phyloP scores from a whole-genome alignment of 2,329 filamentous ascomycete species.

The Raffaelea albimanens region DNA sequence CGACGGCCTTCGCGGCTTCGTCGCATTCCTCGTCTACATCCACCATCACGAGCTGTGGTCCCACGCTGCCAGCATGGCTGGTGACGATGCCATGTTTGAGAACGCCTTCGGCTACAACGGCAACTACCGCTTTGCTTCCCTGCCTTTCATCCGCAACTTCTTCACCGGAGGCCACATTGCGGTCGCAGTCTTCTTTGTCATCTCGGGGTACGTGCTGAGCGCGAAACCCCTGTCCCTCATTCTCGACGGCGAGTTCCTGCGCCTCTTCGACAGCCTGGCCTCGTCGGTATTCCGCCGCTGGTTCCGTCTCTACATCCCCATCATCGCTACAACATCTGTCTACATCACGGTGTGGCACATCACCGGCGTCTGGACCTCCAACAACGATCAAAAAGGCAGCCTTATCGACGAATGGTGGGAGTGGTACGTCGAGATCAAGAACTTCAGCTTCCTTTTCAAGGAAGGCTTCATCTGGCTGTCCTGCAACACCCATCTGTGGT shows the following conservation, averaged over 20 bases:
- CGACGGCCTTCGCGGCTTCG: constrained; percentile 58
- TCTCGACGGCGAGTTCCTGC: constrained; percentile 29
- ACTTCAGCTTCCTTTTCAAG: constrained; percentile 59
- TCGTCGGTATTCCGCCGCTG: constrained; percentile 40
- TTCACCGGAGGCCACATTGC: constrained; percentile 55
- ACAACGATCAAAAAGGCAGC: constrained; percentile 26
- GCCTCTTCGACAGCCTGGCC: constrained; percentile 32
- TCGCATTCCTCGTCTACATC: constrained; percentile 56
- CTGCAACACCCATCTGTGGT: constrained; percentile 54
- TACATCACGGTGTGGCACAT: constrained; percentile 45
- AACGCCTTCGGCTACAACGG: constrained; percentile 41
- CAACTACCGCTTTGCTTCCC: constrained; percentile 36
- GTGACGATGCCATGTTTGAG: constrained; percentile 34
- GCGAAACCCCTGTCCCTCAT: constrained; percentile 38
- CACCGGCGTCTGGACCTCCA: constrained; percentile 34
- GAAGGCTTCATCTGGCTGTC: constrained; percentile 46
- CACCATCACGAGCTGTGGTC: constrained; percentile 52
- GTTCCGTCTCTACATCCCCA: constrained; percentile 38
- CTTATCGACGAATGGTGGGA: constrained; percentile 39
- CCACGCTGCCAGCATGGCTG: constrained; percentile 25
- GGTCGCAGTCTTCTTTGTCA: constrained; percentile 41
- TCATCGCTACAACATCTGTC: constrained; percentile 45
- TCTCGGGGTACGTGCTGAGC: constrained; percentile 43
- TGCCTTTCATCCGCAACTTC: constrained; percentile 50
- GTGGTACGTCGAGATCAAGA: constrained; percentile 50